A percentile compares a stretch with the other conserved stretches of the same genome.
These are phyloP conservation scores for Fraxinus ornus DNA, from an alignment of 305 asterid species.

Conservation along the genomic window DNA sequence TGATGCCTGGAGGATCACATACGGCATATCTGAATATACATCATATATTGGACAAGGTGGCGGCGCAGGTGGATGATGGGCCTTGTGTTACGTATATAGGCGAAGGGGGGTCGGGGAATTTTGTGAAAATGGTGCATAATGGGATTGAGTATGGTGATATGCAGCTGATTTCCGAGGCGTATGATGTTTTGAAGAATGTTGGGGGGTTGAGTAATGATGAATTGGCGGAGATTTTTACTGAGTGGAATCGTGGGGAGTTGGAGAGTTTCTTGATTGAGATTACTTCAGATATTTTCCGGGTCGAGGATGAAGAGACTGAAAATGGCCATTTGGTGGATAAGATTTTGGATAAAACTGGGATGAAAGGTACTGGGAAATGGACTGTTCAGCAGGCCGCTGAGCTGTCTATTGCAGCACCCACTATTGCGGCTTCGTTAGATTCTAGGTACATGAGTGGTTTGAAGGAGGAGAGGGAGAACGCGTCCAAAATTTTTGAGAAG, in stretches of 20 bases:
- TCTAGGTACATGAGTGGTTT: constrained; percentile 76
- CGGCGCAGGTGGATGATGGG: constrained; percentile 93
- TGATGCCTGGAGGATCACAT: constrained; percentile 90
- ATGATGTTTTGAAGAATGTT: constrained; percentile 68
- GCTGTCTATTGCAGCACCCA: constrained; percentile 84
- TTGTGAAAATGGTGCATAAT: constrained; percentile 87
- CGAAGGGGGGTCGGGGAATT: constrained; percentile 83
- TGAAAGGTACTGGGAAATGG: constrained; percentile 97
- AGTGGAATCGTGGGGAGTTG: constrained; percentile 81
- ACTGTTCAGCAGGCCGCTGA: constrained; percentile 97
- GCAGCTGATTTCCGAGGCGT: constrained; percentile 87
- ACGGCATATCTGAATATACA: constrained; percentile 61
- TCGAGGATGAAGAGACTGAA: constrained; percentile 51
- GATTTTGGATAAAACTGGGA: constrained; percentile 88
- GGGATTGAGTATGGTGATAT: constrained; percentile 93
- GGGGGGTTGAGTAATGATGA: constrained; percentile 68
- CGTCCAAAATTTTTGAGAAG: constrained; percentile 46
- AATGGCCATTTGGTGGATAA: constrained; percentile 72
- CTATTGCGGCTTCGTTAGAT: constrained; percentile 82
- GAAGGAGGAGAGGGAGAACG: constrained; percentile 75
- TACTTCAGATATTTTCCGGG: constrained; percentile 70
- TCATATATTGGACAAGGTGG: constrained; percentile 64
- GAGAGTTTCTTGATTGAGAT: constrained; percentile 87
- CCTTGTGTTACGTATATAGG: constrained; percentile 89
- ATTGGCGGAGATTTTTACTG: constrained; percentile 60